phyloP scores from a whole-genome alignment of 306 rosid species.

The Trichosanthes cucumerina region DNA sequence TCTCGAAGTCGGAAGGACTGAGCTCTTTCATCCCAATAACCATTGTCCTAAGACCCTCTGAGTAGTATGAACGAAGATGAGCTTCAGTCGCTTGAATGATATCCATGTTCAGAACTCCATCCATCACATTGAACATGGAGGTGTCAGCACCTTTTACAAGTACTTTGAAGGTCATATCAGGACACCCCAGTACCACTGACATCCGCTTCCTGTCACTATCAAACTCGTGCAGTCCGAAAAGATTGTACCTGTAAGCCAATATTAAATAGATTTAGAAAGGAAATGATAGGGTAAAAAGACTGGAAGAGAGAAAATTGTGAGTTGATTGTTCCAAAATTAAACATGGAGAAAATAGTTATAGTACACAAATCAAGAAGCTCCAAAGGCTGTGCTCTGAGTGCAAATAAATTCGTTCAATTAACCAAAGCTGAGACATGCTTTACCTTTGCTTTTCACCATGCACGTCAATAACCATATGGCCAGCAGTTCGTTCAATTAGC shows the following conservation, averaged over 20 bases:
- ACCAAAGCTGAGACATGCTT: neutral
- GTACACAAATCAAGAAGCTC: neutral
- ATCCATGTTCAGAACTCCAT: conserved; percentile 35
- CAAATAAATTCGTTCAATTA: neutral
- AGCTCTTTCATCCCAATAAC: conserved; percentile 73
- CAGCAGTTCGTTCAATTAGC: conserved; percentile 88
- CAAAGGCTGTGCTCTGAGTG: neutral
- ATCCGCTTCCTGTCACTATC: conserved; percentile 90
- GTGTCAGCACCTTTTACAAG: conserved; percentile 92
- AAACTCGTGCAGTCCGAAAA: conserved; percentile 83
- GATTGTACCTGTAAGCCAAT: conserved; percentile 53
- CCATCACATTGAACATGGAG: conserved; percentile 58
- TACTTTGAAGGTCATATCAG: conserved; percentile 54
- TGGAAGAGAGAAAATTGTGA: neutral
- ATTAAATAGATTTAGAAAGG: neutral
- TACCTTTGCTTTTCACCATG: conserved; percentile 72
- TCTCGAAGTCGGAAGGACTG: conserved; percentile 51
- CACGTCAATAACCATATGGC: conserved; percentile 74
- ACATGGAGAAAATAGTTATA: neutral
- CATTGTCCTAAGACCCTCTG: conserved; percentile 79
- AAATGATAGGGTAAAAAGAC: too few species aligned
- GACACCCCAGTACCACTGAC: conserved; percentile 82
- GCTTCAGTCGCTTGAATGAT: conserved; percentile 45
- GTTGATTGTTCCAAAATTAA: neutral
- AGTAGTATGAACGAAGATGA: conserved; percentile 68